These are phyloP conservation scores for Fusarium papillatum DNA, from an alignment of 2,329 filamentous ascomycete species.

Conservation along the genomic window DNA sequence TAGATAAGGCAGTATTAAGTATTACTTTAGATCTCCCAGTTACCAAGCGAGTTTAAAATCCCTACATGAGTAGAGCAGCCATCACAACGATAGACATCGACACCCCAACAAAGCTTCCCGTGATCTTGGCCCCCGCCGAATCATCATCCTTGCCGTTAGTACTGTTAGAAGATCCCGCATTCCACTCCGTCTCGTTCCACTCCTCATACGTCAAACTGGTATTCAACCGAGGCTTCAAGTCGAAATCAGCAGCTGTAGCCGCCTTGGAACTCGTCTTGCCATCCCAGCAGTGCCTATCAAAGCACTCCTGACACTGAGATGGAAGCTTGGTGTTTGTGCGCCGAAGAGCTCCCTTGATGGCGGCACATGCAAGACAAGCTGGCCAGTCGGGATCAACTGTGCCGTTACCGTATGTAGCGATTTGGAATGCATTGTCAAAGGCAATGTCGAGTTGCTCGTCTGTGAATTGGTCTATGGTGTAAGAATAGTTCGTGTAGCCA, in stretches of 20 bases:
- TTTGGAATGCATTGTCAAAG: conserved; percentile 79
- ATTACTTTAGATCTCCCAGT: background rate
- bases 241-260: conserved; percentile 29
- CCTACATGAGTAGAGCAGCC: conserved; percentile 2
- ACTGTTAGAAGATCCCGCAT: background rate
- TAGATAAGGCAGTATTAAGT: background rate
- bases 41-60: background rate
- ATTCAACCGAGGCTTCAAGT: conserved; percentile 37
- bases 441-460: conserved; percentile 38
- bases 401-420: conserved; percentile 83
- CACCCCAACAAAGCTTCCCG: background rate
- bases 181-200: conserved; percentile 41
- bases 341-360: conserved; percentile 77
- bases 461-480: conserved; percentile 40
- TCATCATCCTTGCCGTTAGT: background rate
- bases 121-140: background rate
- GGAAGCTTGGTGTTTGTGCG: conserved; percentile 34
- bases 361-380: conserved; percentile 84
- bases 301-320: conserved; percentile 41
- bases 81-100: background rate
- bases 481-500: conserved; percentile 45
- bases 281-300: conserved; percentile 45
- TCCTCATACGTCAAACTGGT: conserved; percentile 33
- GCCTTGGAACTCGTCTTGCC: conserved; percentile 23
- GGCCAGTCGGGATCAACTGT: conserved; percentile 80